Conservation (phyloP, 2,329 filamentous ascomycete genomes). For the Kalaharituber pfeilii region DNA sequence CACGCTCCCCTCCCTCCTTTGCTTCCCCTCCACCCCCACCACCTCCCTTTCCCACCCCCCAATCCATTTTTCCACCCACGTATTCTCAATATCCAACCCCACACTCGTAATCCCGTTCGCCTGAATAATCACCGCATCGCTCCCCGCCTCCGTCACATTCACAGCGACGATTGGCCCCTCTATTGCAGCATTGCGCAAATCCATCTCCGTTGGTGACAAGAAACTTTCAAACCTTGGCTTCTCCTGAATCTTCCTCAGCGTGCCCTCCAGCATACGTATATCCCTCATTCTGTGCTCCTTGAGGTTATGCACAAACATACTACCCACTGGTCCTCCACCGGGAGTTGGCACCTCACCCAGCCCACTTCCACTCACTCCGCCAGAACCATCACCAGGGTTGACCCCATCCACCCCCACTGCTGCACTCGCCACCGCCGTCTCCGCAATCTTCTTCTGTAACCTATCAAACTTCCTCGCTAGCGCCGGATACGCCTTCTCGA, state of each 20-base stretch:
- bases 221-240: background rate
- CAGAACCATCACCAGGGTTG: background rate
- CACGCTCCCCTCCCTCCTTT: constrained; percentile 3
- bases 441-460: background rate
- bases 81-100: constrained; percentile 4
- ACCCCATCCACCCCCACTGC: too few relatives aligned
- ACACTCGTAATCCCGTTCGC: constrained; percentile 4
- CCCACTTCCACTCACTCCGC: background rate
- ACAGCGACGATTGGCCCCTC: constrained; percentile 8
- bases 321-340: background rate
- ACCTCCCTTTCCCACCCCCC: background rate
- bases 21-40: background rate
- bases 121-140: constrained; percentile 15
- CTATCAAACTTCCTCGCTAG: background rate
- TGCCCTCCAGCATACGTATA: background rate
- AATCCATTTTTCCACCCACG: background rate
- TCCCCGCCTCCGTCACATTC: constrained; percentile 7
- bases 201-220: background rate
- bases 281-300: background rate
- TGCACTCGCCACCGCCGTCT: background rate
- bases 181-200: background rate
- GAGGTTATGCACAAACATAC: background rate
- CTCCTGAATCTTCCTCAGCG: background rate
- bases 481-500: background rate
- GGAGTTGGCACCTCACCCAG: background rate